Evolutionary conservation across 177 flowering plant species (phyloP).

Genomic region (Tripterygium wilfordii): DNA sequence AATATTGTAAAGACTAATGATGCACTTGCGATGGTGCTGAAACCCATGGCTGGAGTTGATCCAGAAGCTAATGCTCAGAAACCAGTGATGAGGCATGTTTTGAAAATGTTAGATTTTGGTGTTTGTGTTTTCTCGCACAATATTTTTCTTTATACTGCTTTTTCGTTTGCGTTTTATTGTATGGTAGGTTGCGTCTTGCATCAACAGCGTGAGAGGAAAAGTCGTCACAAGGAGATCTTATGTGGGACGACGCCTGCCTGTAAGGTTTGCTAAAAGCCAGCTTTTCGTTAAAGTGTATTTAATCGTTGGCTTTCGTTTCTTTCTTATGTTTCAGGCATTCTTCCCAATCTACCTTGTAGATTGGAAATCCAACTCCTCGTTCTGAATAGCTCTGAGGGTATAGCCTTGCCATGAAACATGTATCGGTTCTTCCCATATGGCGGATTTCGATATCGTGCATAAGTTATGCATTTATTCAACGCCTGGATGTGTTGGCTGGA

Average conservation of each 20-base stretch:
- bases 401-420: no score
- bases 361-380: no score
- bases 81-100: conserved; percentile 50
- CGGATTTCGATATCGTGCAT: no score
- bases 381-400: no score
- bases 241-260: background rate
- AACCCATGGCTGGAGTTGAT: conserved; percentile 25
- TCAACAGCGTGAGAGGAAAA: conserved; percentile 30
- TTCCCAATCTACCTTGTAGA: background rate
- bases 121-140: background rate
- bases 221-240: background rate
- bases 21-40: conserved; percentile 20
- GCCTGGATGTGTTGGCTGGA: no score
- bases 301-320: conserved; percentile 41
- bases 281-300: conserved; percentile 38
- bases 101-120: conserved; percentile 1
- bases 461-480: no score
- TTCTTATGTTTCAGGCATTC: conserved; percentile 27
- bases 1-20: conserved; percentile 41
- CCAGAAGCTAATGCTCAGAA: conserved; percentile 33
- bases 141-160: conserved; percentile 34
- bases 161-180: conserved; percentile 9
- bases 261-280: conserved; percentile 32
- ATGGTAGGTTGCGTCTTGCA: conserved; percentile 46
- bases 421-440: no score